Evolutionary conservation across 2,329 filamentous ascomycete species (phyloP).

Genomic region (Beauveria sp.): DNA sequence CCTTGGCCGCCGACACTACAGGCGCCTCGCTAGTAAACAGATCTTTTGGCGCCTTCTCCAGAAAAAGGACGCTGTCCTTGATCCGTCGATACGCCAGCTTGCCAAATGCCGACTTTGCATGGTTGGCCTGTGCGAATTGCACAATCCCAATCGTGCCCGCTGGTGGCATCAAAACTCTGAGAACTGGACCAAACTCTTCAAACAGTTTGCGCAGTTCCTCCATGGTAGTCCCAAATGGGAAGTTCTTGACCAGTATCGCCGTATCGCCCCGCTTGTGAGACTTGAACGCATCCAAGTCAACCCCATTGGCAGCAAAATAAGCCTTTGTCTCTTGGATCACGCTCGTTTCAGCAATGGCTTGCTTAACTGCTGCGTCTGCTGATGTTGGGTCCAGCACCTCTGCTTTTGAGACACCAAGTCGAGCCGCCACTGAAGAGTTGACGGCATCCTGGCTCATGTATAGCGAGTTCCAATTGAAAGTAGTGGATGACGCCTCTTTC

Average conservation of each 20-base stretch:
- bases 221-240: conserved; percentile 72
- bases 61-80: conserved; percentile 82
- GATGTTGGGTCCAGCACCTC: conserved; percentile 94
- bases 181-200: conserved; percentile 75
- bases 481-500: conserved; percentile 65
- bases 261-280: conserved; percentile 75
- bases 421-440: conserved; percentile 78
- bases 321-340: conserved; percentile 93
- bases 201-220: conserved; percentile 77
- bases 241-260: conserved; percentile 89
- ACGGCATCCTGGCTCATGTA: conserved; percentile 97
- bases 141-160: conserved; percentile 90
- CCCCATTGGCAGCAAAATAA: conserved; percentile 80
- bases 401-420: conserved; percentile 82
- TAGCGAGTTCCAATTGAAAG: conserved; percentile 99
- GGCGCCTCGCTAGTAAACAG: conserved; percentile 47
- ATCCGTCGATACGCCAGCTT: conserved; percentile 83
- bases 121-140: conserved; percentile 70
- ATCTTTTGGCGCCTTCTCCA: conserved; percentile 87
- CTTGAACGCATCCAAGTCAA: conserved; percentile 90
- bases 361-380: conserved; percentile 88
- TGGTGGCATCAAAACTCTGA: conserved; percentile 82
- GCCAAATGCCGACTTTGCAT: conserved; percentile 77
- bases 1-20: conserved; percentile 16
- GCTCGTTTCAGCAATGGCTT: conserved; percentile 92